phyloP scores from a whole-genome alignment of 345 rosid genomes.

The Raphanus raphanistrum region DNA sequence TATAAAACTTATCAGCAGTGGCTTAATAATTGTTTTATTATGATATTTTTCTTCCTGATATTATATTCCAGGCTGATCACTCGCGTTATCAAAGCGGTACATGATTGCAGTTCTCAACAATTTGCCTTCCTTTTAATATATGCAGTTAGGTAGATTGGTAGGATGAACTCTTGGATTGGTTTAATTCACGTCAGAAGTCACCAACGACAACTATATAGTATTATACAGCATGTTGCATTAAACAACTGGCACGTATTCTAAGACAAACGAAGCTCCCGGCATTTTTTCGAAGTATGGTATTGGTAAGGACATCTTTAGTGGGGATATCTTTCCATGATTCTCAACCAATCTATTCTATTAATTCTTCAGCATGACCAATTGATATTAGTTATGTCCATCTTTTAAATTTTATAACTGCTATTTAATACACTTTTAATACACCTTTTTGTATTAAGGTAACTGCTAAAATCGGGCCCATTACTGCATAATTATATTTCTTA shows the following conservation, averaged over 20 bases:
- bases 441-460: too few relatives aligned
- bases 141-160: not conserved
- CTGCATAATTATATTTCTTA: too few relatives aligned
- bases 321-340: too few relatives aligned
- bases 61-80: not conserved
- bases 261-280: not conserved
- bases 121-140: not conserved
- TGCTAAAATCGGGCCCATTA: too few relatives aligned
- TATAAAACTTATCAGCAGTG: not conserved
- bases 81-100: not conserved
- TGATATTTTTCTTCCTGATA: too few relatives aligned
- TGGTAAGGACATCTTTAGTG: too few relatives aligned
- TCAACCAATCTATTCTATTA: too few relatives aligned
- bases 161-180: not conserved
- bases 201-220: not conserved
- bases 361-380: too few relatives aligned
- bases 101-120: not conserved
- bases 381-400: too few relatives aligned
- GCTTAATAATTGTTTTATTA: too few relatives aligned
- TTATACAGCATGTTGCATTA: not conserved
- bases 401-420: too few relatives aligned
- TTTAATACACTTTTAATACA: too few relatives aligned
- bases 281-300: not conserved
- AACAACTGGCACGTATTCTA: not conserved
- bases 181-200: not conserved